Percentiles rank a stretch among this genome's conserved stretches.
Conservation (phyloP, 2,329 filamentous ascomycete species). For the Colletotrichum tanaceti region DNA sequence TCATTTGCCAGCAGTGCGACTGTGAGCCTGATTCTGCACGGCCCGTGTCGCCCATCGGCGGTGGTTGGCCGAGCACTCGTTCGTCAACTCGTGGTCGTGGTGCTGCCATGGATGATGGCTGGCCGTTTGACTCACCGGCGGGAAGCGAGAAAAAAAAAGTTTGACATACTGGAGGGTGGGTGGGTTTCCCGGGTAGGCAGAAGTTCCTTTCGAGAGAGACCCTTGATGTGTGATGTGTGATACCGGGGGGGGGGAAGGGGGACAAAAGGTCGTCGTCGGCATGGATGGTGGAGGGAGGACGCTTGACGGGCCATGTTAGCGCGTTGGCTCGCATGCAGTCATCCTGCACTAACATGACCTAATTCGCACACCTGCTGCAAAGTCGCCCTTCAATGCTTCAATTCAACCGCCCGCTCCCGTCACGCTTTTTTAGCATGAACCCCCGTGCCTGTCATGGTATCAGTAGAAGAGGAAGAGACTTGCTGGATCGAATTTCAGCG, state of each 20-base stretch:
- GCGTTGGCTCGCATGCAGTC: slow-evolving; percentile 28
- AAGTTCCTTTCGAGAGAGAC: slow-evolving; percentile 37
- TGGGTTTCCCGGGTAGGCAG: slow-evolving; percentile 39
- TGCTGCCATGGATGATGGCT: background rate
- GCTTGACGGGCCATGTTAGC: slow-evolving; percentile 24
- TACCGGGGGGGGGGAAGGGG: background rate
- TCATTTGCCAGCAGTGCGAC: background rate
- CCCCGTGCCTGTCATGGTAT: background rate
- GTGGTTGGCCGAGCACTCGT: slow-evolving; percentile 19
- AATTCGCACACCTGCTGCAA: slow-evolving; percentile 16
- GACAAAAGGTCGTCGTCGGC: background rate
- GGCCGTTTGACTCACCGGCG: slow-evolving; percentile 37
- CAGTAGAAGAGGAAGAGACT: background rate
- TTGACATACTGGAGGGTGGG: slow-evolving; percentile 4
- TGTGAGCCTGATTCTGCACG: background rate
- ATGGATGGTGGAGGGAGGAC: background rate
- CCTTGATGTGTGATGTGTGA: slow-evolving; percentile 15
- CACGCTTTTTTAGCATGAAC: slow-evolving; percentile 27
- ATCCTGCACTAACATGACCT: slow-evolving; percentile 33
- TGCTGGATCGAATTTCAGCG: background rate
- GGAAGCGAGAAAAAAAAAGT: background rate
- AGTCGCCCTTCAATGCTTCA: slow-evolving; percentile 1
- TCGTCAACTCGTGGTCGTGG: background rate
- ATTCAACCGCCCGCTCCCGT: slow-evolving; percentile 7
- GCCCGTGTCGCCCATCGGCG: background rate